Percentiles rank a stretch among this genome's conserved stretches.
Conservation (phyloP, 805 yeast genomes). For the Cyberlindnera euphorbiae region DNA sequence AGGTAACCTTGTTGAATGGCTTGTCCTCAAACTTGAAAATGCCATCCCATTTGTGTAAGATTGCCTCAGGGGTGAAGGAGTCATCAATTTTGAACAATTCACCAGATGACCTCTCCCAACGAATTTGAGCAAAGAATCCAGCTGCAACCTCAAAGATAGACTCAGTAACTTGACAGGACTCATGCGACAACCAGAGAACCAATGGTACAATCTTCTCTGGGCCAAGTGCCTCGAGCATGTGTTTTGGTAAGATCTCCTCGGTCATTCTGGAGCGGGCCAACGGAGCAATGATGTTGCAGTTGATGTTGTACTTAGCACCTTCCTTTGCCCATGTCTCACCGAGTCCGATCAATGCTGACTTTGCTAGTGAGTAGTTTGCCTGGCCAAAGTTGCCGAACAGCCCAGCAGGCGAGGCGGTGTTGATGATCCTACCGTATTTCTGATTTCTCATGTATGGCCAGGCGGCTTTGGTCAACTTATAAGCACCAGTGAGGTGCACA, state of each 20-base stretch:
- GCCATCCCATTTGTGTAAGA: slow-evolving; percentile 60
- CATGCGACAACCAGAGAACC: slow-evolving; percentile 75
- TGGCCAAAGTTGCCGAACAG: slow-evolving; percentile 96
- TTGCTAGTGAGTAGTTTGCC: slow-evolving; percentile 92
- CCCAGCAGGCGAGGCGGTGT: slow-evolving; percentile 98
- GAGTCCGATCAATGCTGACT: slow-evolving; percentile 83
- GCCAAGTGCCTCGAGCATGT: slow-evolving; percentile 69
- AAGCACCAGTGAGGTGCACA: slow-evolving; percentile 90
- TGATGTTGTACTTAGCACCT: slow-evolving; percentile 80
- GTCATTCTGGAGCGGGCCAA: slow-evolving; percentile 97
- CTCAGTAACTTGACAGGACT: slow-evolving; percentile 56
- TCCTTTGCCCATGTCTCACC: slow-evolving; percentile 95
- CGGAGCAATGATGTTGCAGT: slow-evolving; percentile 86
- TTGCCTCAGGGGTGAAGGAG: slow-evolving; percentile 79
- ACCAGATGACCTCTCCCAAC: slow-evolving; percentile 94
- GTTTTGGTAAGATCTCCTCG: slow-evolving; percentile 81
- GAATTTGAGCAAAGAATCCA: slow-evolving; percentile 83
- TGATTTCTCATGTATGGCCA: slow-evolving; percentile 89
- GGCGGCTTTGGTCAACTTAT: slow-evolving; percentile 77
- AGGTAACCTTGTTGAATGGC: slow-evolving; percentile 48
- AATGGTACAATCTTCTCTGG: slow-evolving; percentile 93
- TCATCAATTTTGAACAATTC: slow-evolving; percentile 75
- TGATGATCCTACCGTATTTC: slow-evolving; percentile 80
- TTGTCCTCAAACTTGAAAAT: slow-evolving; percentile 59
- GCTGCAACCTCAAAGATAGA: slow-evolving; percentile 91